Evolutionary conservation across 2,329 filamentous ascomycete genomes (phyloP).

Genomic region (Cladosporium austrohemisphaericum): DNA sequence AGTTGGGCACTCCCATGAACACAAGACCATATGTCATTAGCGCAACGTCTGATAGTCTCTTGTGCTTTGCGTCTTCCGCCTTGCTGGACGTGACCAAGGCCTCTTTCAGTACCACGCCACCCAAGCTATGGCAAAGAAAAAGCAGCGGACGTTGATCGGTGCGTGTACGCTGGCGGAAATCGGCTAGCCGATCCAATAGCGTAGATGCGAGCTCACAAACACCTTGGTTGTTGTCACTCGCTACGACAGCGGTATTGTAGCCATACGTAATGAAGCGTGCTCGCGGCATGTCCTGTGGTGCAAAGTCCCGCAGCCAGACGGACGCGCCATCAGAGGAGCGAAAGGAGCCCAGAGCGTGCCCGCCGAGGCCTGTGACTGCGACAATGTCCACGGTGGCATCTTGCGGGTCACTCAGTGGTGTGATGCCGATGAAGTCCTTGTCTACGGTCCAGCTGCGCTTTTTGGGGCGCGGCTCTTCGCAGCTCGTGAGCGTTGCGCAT

Average conservation of each 20-base stretch:
- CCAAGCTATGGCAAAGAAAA: conserved; percentile 1
- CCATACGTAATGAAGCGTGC: conserved; percentile 7
- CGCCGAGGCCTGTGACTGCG: conserved; percentile 13
- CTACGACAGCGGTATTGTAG: neutral
- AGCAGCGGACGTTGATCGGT: conserved; percentile 2
- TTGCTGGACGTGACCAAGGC: neutral
- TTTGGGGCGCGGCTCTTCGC: neutral
- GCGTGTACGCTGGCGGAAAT: neutral
- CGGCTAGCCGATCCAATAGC: neutral
- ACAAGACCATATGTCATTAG: conserved; percentile 1
- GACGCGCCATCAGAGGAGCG: neutral
- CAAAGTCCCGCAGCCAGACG: conserved; percentile 8
- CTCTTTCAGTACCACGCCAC: conserved; percentile 1
- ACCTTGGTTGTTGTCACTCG: neutral
- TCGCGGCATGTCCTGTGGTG: neutral
- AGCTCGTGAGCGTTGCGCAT: conserved; percentile 10
- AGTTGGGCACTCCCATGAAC: conserved; percentile 6
- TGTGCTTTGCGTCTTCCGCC: neutral
- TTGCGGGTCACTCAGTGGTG: conserved; percentile 9
- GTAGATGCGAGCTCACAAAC: neutral
- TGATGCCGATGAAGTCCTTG: conserved; percentile 12
- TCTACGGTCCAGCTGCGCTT: conserved; percentile 1
- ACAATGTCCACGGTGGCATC: conserved; percentile 12
- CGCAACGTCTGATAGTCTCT: neutral
- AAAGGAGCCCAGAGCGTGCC: conserved; percentile 14